These are phyloP conservation scores for Aureobasidium leucospermi DNA, from an alignment of 2,329 filamentous ascomycete species.

Conservation along the genomic window DNA sequence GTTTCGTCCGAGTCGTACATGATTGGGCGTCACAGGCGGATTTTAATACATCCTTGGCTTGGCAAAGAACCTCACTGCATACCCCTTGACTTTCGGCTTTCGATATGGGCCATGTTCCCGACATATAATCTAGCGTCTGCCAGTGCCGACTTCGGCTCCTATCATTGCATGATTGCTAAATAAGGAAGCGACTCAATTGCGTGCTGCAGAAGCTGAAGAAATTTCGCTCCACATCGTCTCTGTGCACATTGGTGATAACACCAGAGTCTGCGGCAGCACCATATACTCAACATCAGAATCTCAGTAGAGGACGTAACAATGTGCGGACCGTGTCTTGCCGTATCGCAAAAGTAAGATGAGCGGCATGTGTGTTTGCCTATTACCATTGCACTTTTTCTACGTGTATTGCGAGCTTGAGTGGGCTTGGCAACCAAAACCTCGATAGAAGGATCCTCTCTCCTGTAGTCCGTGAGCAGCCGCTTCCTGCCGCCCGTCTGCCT, in stretches of 20 bases:
- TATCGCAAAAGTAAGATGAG: background rate
- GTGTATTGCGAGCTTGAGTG: background rate
- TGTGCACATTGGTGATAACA: background rate
- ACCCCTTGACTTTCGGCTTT: background rate
- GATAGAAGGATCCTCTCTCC: background rate
- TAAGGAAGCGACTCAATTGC: background rate
- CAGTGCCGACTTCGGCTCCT: slow-evolving; percentile 1
- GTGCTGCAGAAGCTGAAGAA: background rate
- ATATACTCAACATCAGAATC: background rate
- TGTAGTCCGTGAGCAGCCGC: background rate
- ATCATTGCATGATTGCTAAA: background rate
- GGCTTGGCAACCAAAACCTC: background rate
- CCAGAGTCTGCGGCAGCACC: background rate
- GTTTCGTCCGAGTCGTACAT: background rate
- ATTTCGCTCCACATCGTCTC: background rate
- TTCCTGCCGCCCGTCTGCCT: background rate
- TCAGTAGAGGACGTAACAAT: no score
- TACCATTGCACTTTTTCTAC: background rate
- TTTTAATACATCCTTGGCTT: background rate
- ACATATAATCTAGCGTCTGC: background rate
- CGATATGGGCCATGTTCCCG: background rate
- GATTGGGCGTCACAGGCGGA: background rate
- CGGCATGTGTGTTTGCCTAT: background rate
- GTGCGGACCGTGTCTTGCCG: no score
- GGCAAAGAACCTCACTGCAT: background rate